Evolutionary conservation across 1,284 basidiomycete species (phyloP), one percentile per base, ranked within the genome.

Genomic region (Xerocomus alliaceus): DNA sequence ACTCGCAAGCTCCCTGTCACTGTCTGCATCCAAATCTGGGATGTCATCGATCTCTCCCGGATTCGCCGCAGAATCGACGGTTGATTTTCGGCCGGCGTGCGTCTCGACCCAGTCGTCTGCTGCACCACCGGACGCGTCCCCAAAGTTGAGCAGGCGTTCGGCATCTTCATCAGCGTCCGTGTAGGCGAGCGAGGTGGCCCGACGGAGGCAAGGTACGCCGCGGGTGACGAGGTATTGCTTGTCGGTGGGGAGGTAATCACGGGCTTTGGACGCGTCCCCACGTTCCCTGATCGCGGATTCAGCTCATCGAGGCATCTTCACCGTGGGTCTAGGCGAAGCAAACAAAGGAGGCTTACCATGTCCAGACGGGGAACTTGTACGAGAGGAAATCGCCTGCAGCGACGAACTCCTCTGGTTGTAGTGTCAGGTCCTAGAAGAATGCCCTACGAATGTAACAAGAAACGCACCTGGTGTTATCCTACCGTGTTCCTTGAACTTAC

Each of bases 401-500:
- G 35, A 97, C 93, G 73, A 97, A 97, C 79, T 97, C 95, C 87
- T 97, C 95, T 93, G 76, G 61, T 54, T 10, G 65, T 24, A 45
- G 56, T 58, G 66, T 71, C 75, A 57, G 74, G 26, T 44, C 55
- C 1, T 20, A 51, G 51, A 55, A 17, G 26, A 31, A 42, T 31
- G 49, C 5, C 56, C 39, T 29, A 47, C 45, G 63, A 54, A 41
- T 50, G 44, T 61, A 41, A 50, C 26, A 55, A 12, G 55, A 69
- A 64, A 76, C 88, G 54, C 65, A 97, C 95, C 95, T 65, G 95
- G 96, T 20, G 93, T 98, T 73, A 97, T 97, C 58, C 96, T 84
- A 15, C 97, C 97, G 74, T 98, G 94, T 78, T 99, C 97, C 78
- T 97, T 98, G 84, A 99, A 99, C 78, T 98, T 98, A 81, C 93